These are phyloP conservation scores for Backusella morwellensis DNA, from an alignment of 192 early-diverging fungal genomes.

Conservation along the genomic window DNA sequence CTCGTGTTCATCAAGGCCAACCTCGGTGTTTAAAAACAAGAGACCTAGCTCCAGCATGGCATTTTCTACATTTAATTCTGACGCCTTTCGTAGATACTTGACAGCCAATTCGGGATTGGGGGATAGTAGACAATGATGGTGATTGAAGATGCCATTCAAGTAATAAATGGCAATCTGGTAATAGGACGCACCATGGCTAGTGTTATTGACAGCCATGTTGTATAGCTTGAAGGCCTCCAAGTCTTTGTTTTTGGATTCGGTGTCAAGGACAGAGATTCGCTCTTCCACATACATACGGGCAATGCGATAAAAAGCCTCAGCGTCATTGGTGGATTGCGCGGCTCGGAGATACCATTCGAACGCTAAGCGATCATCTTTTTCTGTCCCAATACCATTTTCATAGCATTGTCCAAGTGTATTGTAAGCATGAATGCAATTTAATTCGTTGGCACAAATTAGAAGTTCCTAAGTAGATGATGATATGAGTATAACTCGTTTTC, in stretches of 20 bases:
- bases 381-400: constrained; percentile 27
- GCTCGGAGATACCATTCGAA: constrained; percentile 29
- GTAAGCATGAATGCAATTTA: constrained; percentile 23
- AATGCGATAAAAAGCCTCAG: constrained; percentile 33
- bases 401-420: constrained; percentile 33
- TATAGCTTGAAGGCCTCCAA: not conserved
- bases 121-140: not conserved
- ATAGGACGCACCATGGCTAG: not conserved
- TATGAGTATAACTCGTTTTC: not conserved
- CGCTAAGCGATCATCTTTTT: constrained; percentile 9
- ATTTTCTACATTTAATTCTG: constrained; percentile 1
- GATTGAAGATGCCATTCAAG: not conserved
- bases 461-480: constrained; percentile 6
- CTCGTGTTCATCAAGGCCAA: not conserved
- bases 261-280: not conserved
- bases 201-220: not conserved
- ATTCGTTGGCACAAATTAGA: constrained; percentile 28
- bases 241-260: not conserved
- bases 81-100: constrained; percentile 13
- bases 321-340: constrained; percentile 17
- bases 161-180: constrained; percentile 16
- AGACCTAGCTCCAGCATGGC: constrained; percentile 18
- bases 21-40: not conserved
- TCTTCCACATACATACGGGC: constrained; percentile 14
- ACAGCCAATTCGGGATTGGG: not conserved